These are phyloP conservation scores for Diaporthe citrichinensis DNA, from an alignment of 2,329 filamentous ascomycete species.

Conservation along the genomic window DNA sequence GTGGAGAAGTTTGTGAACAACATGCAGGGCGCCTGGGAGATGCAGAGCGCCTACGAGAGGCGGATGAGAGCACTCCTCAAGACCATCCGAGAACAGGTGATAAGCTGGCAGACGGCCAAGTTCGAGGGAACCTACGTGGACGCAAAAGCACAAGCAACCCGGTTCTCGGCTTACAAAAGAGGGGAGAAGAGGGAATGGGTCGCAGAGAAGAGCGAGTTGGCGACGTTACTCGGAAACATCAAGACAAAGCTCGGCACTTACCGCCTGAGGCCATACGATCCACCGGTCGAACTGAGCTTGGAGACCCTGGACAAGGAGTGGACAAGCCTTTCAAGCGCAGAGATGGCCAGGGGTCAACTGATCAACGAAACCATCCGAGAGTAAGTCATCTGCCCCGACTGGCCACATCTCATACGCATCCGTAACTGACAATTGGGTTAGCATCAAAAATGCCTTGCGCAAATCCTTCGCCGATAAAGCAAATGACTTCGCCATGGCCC, in stretches of 20 bases:
- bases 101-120: constrained; percentile 81
- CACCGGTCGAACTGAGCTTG: constrained; percentile 84
- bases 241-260: constrained; percentile 99
- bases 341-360: constrained; percentile 89
- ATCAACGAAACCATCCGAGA: constrained; percentile 99
- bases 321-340: constrained; percentile 82
- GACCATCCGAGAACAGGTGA: constrained; percentile 79
- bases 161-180: constrained; percentile 91
- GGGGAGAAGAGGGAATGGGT: constrained; percentile 96
- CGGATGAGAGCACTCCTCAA: constrained; percentile 87
- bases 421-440: constrained; percentile 49
- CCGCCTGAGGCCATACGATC: constrained; percentile 89
- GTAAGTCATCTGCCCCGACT: constrained; percentile 59
- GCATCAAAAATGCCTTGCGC: constrained; percentile 94
- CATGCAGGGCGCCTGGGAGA: constrained; percentile 99
- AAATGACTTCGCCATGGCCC: constrained; percentile 95
- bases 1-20: constrained; percentile 99
- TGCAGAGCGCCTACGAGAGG: constrained; percentile 96
- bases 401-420: background rate
- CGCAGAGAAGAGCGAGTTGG: constrained; percentile 95
- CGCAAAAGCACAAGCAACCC: constrained; percentile 86
- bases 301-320: constrained; percentile 88
- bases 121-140: constrained; percentile 95
- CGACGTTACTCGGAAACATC: constrained; percentile 95
- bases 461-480: constrained; percentile 97